Evolutionary conservation across 2,329 filamentous ascomycete genomes (phyloP), one percentile per base, ranked within the genome.

Genomic region (Trichophyton rubrum): DNA sequence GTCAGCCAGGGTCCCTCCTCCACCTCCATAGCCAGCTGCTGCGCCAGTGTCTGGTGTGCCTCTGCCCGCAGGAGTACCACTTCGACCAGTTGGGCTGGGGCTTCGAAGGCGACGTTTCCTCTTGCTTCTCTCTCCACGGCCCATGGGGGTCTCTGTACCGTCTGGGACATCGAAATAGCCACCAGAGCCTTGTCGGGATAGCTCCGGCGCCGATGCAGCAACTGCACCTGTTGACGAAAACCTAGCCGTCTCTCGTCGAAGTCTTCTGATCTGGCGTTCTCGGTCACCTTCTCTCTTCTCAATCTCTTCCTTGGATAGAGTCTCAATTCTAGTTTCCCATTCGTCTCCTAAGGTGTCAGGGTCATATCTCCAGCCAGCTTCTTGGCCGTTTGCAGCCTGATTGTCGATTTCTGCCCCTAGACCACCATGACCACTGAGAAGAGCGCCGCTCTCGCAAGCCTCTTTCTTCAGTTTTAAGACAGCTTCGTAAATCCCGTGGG

Each of bases 401-500:
- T 96, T 96, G 65, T 92, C 89, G 57, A 96, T 85, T 63, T 95
- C 89, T 13, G 78, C 75, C 7, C 82, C 82, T 66, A 82, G 82
- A 17, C 81, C 85, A 61, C 83, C 82, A 78, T 85, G 84, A 45
- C 87, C 87, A 15, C 84, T 80, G n/a, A 96, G 85, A 6, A 96
- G 77, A 0, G 90, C 90, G 41, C 90, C 90, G 43, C 90, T 90
- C 72, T 97, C 93, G 69, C 91, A 95, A 0, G 91, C 90, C 70
- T 97, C 93, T 74, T 99, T 99, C 77, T 97, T 97, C 35, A 96
- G 77, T 55, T 89, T 87, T 64, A 97, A 74, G 0, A 95, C 90
- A 8, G 93, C 89, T 74, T 99, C 93, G 73, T 97, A 97, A 67
- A 99, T 97, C 38, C 91, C 93, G 70, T 96, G 92, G 13, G 93